Conservation (phyloP, 2,329 filamentous ascomycete genomes). For the Alternaria hordeiaustralica region DNA sequence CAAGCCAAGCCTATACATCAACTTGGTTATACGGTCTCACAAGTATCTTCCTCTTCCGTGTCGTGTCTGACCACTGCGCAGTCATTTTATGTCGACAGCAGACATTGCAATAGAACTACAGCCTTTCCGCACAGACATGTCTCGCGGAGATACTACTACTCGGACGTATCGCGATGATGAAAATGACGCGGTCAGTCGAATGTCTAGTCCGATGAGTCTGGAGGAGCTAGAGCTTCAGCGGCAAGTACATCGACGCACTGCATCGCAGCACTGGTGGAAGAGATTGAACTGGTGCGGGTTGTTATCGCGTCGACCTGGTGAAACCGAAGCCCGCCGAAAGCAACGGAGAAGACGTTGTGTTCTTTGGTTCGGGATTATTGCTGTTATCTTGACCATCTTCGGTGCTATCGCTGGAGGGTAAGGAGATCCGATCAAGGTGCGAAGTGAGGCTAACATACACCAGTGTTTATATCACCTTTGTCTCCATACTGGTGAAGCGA, state of each 20-base stretch:
- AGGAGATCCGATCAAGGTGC: neutral
- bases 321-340: neutral
- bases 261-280: constrained; percentile 4
- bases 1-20: neutral
- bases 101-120: constrained; percentile 7
- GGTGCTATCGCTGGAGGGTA: constrained; percentile 29
- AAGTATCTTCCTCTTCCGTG: neutral
- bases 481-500: constrained; percentile 24
- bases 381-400: constrained; percentile 18
- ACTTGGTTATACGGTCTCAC: neutral
- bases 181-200: constrained; percentile 14
- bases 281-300: constrained; percentile 3
- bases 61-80: constrained; percentile 3
- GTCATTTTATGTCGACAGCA: neutral
- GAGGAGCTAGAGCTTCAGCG: constrained; percentile 5
- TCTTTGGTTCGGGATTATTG: constrained; percentile 9
- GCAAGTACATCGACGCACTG: constrained; percentile 10
- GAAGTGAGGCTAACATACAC: constrained; percentile 6
- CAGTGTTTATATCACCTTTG: constrained; percentile 35
- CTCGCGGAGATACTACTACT: neutral
- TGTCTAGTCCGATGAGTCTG: constrained; percentile 5
- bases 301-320: neutral
- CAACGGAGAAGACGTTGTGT: constrained; percentile 10
- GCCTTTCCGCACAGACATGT: constrained; percentile 3
- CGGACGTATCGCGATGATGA: constrained; percentile 15